phyloP scores from a whole-genome alignment of 164 flowering plant species.

The Litsea cubeba region DNA sequence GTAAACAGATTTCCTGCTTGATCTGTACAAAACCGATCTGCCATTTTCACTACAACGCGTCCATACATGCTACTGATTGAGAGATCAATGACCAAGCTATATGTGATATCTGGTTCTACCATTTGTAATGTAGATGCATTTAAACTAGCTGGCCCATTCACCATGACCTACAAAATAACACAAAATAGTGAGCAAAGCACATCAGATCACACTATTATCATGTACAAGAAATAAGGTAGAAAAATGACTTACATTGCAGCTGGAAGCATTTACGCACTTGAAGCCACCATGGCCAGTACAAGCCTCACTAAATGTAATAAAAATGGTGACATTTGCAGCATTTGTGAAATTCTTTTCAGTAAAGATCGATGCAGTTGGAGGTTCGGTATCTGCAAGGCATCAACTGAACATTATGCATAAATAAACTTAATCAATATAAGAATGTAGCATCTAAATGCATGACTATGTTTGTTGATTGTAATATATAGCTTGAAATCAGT shows the following conservation, averaged over 20 bases:
- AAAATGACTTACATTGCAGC: slow-evolving; percentile 39
- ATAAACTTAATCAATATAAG: neutral
- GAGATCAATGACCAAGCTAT: slow-evolving; percentile 32
- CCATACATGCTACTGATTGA: slow-evolving; percentile 25
- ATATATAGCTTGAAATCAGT: neutral
- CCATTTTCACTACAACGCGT: slow-evolving; percentile 39
- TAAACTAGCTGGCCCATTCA: slow-evolving; percentile 38
- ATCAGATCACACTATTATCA: neutral
- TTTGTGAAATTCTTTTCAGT: slow-evolving; percentile 37
- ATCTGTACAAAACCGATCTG: slow-evolving; percentile 45
- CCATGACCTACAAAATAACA: slow-evolving; percentile 30
- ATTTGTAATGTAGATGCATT: slow-evolving; percentile 33
- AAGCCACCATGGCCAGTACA: slow-evolving; percentile 47
- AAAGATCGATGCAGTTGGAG: slow-evolving; percentile 46
- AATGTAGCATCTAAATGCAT: neutral
- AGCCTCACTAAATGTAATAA: slow-evolving; percentile 46
- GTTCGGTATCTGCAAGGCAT: slow-evolving; percentile 39
- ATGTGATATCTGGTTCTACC: slow-evolving; percentile 30
- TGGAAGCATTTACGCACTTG: slow-evolving; percentile 44
- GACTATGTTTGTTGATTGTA: neutral
- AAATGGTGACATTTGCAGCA: slow-evolving; percentile 31
- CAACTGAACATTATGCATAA: neutral
- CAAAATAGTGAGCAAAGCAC: neutral
- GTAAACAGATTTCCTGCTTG: slow-evolving; percentile 42
- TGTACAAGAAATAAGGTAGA: neutral